These are phyloP conservation scores for Trichoderma harzianum DNA, from an alignment of 2,329 filamentous ascomycete genomes.

Conservation along the genomic window DNA sequence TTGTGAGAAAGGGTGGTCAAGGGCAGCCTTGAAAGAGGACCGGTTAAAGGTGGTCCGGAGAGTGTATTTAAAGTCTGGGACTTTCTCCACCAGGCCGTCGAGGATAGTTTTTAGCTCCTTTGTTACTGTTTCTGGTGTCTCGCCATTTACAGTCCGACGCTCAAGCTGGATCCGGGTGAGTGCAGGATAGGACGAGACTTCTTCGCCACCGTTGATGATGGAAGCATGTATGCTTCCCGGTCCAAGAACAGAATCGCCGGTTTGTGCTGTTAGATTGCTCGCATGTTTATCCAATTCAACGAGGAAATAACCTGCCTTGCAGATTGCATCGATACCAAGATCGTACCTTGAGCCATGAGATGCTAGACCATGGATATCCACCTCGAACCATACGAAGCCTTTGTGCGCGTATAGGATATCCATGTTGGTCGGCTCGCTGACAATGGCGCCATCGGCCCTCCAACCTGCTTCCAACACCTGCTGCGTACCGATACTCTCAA, in stretches of 20 bases:
- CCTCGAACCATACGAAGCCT: slow-evolving; percentile 47
- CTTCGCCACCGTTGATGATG: slow-evolving; percentile 48
- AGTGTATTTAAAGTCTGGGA: slow-evolving; percentile 40
- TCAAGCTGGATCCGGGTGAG: slow-evolving; percentile 48
- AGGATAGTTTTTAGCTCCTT: slow-evolving; percentile 39
- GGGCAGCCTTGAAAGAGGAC: slow-evolving; percentile 39
- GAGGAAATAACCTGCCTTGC: slow-evolving; percentile 45
- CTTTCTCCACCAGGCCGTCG: slow-evolving; percentile 28
- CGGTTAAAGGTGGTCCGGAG: slow-evolving; percentile 41
- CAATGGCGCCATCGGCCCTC: slow-evolving; percentile 50
- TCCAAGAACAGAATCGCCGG: slow-evolving; percentile 34
- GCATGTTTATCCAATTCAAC: slow-evolving; percentile 43
- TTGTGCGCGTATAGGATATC: slow-evolving; percentile 46
- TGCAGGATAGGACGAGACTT: slow-evolving; percentile 49
- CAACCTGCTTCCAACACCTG: slow-evolving; percentile 50
- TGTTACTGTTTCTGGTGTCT: slow-evolving; percentile 38
- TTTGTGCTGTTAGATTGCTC: slow-evolving; percentile 28
- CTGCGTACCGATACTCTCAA: slow-evolving; percentile 47
- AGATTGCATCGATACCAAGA: slow-evolving; percentile 49
- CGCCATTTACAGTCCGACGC: slow-evolving; percentile 44
- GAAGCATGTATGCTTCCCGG: slow-evolving; percentile 45
- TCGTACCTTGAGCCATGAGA: slow-evolving; percentile 42
- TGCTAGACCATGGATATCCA: slow-evolving; percentile 40
- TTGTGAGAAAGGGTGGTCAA: slow-evolving; percentile 40
- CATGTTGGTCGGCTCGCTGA: slow-evolving; percentile 46